Evolutionary conservation across 495 filamentous ascomycete genomes (phyloP), one percentile per base, ranked within the genome.

Genomic region (Penicillium subrubescens): DNA sequence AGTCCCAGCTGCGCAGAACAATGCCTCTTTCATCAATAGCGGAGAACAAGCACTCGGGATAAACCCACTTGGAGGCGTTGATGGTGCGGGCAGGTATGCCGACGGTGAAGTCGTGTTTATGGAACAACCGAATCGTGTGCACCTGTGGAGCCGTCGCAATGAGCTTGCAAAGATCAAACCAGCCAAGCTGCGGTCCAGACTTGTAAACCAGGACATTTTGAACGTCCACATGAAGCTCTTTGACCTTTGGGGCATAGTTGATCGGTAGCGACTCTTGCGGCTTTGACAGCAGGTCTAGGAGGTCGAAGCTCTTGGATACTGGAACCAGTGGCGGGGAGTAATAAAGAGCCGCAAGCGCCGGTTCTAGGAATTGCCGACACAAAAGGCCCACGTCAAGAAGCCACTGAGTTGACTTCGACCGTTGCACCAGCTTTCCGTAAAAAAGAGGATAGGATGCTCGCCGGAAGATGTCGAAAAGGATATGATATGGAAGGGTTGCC

Each of bases 321-420:
- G 84, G 83, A 48, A 81, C 71, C 2, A 91, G 73, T 0, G 90
- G 88, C 0, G 92, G 92, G 3, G 82, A 84, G 37, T 86, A 77
- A 72, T 94, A 95, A 5, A 95, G 80, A 14, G 84, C 89, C 15
- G 89, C 87, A 19, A 97, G 75, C 8, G 92, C 90, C 6, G 93
- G 90, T 66, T 94, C 90, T 7, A 84, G 75, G 61, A 94, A 93
- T 5, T 79, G 74, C 44, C 82, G 84, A 62, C 91, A 94, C 15
- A 88, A 70, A 11, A 83, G 72, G 12, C 90, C 86, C 19, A 86
- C 75, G 25, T 83, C 76, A 4, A 89, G 59, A 14, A 96, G 84
- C 86, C 86, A 92, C 59, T 73, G 71, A 3, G 86, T 82, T 0
- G 86, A 83, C 29, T 67, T 65, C 19, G 77, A 73, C 41, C 75